Evolutionary conservation across 129 eudicot genomes (phyloP).

Genomic region (Kitagawia praeruptora): DNA sequence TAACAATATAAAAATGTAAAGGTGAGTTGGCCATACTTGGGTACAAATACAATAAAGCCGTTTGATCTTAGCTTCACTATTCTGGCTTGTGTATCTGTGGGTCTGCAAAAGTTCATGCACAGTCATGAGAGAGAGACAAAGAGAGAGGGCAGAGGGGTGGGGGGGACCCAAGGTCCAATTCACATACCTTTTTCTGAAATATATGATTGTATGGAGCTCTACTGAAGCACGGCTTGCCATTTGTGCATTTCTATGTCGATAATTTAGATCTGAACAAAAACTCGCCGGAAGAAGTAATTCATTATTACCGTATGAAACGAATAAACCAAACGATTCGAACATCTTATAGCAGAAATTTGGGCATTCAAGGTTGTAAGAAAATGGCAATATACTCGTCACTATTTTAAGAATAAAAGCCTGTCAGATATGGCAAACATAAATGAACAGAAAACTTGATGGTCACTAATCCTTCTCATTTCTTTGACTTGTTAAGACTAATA

Average conservation of each 20-base stretch:
- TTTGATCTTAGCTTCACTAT: slow-evolving; percentile 84
- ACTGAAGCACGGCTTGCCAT: slow-evolving; percentile 98
- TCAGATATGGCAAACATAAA: too few relatives aligned
- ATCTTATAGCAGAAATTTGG: background rate
- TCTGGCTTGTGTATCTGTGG: slow-evolving; percentile 88
- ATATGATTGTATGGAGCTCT: slow-evolving; percentile 88
- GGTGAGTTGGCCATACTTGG: slow-evolving; percentile 54
- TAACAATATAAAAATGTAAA: background rate
- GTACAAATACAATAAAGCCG: slow-evolving; percentile 95
- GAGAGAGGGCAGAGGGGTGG: background rate
- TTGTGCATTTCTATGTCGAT: slow-evolving; percentile 95
- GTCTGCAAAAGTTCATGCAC: slow-evolving; percentile 54
- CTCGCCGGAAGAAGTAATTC: background rate
- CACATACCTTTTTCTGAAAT: slow-evolving; percentile 69
- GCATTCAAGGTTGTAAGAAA: background rate
- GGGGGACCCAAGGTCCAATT: slow-evolving; percentile 2
- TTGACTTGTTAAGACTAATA: too few relatives aligned
- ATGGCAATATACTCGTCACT: background rate
- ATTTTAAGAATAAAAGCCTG: too few relatives aligned
- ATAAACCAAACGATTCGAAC: background rate
- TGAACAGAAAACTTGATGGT: too few relatives aligned
- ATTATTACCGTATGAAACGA: background rate
- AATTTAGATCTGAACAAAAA: slow-evolving; percentile 64
- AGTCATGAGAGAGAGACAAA: background rate
- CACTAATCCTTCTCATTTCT: too few relatives aligned